Percentiles rank a stretch among this genome's conserved stretches.
Conservation (phyloP, 116 monocot species). For the Dioscorea cayenensis region DNA sequence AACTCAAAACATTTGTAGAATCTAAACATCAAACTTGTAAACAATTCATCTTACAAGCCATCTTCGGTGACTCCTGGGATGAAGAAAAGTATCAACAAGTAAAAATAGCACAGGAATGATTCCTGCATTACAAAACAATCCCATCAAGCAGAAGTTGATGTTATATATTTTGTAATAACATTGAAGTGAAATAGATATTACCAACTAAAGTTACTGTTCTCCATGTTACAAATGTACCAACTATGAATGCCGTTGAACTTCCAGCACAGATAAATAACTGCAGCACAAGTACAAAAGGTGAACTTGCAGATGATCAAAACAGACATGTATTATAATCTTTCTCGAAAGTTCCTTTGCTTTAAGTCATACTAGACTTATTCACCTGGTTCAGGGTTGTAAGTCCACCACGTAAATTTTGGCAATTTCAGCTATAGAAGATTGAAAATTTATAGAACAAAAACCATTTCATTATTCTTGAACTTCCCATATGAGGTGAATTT, state of each 20-base stretch:
- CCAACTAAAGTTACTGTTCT: constrained; percentile 44
- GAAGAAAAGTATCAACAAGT: constrained; percentile 43
- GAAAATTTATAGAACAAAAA: constrained; percentile 36
- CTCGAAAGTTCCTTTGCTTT: neutral
- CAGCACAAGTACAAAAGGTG: neutral
- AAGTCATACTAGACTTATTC: neutral
- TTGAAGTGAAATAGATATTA: constrained; percentile 4
- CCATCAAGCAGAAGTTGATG: neutral
- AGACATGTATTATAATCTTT: neutral
- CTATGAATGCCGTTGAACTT: constrained; percentile 32
- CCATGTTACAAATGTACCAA: constrained; percentile 68
- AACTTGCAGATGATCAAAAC: neutral
- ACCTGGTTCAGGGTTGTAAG: constrained; percentile 74
- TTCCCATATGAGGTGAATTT: neutral
- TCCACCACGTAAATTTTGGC: constrained; percentile 62
- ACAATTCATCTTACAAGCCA: constrained; percentile 45
- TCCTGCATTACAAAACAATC: constrained; percentile 23
- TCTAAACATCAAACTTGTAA: neutral
- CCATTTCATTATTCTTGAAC: no score
- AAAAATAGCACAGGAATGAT: constrained; percentile 41
- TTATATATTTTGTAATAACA: neutral
- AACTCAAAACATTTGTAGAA: neutral
- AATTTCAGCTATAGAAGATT: constrained; percentile 75
- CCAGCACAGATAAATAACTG: constrained; percentile 66
- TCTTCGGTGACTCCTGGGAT: constrained; percentile 75